Conservation (phyloP, 208 protist species). For the Leishmania turanica region DNA sequence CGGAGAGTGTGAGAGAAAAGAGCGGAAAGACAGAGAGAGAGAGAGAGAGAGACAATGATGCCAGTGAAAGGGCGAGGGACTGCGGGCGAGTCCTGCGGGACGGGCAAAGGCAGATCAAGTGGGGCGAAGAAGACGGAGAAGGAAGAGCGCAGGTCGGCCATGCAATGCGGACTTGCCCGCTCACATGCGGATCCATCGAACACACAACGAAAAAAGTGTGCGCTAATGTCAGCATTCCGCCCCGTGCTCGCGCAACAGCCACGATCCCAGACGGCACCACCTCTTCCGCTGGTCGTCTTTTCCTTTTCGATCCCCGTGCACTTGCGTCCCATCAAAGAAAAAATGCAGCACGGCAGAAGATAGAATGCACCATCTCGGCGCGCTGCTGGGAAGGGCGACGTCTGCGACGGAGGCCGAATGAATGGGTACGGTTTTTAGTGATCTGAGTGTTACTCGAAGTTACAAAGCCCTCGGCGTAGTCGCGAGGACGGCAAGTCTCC, state of each 20-base stretch:
- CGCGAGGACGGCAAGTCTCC: not conserved
- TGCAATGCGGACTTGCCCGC: not conserved
- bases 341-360: not conserved
- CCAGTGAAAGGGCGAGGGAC: not conserved
- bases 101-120: not conserved
- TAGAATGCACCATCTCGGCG: not conserved
- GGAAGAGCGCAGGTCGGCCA: not conserved
- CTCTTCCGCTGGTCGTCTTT: not conserved
- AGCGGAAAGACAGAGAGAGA: conserved; percentile 7
- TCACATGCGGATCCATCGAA: not conserved
- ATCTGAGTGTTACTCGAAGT: not conserved
- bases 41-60: not conserved
- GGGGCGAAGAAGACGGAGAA: not conserved
- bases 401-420: not conserved
- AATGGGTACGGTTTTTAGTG: not conserved
- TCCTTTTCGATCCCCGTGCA: not conserved
- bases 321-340: not conserved
- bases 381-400: not conserved
- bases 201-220: not conserved
- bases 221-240: too few relatives aligned
- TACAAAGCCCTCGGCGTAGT: not conserved
- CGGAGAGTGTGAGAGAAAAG: not conserved
- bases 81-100: not conserved
- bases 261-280: not conserved
- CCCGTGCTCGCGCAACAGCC: not conserved